Evolutionary conservation across 2,329 filamentous ascomycete genomes (phyloP).

Genomic region (Trichoderma sp.): DNA sequence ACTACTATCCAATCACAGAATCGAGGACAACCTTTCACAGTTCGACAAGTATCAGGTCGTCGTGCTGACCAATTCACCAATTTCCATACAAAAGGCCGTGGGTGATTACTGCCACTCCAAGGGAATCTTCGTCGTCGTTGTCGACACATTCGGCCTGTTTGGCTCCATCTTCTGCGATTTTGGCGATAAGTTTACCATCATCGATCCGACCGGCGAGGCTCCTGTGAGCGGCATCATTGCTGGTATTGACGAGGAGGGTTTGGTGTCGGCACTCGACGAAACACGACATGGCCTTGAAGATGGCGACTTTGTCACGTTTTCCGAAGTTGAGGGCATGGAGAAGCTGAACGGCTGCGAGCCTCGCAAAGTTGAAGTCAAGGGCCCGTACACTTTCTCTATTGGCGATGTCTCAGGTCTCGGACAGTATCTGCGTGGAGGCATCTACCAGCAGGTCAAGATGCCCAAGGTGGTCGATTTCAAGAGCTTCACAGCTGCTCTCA

Average conservation of each 20-base stretch:
- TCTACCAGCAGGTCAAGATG: conserved; percentile 98
- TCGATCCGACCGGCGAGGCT: conserved; percentile 89
- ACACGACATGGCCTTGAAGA: conserved; percentile 94
- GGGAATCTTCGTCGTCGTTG: conserved; percentile 84
- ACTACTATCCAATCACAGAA: conserved; percentile 46
- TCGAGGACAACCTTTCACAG: conserved; percentile 76
- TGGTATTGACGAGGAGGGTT: conserved; percentile 82
- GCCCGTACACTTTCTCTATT: conserved; percentile 96
- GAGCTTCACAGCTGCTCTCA: conserved; percentile 73
- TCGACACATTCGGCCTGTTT: conserved; percentile 92
- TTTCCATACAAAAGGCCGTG: conserved; percentile 80
- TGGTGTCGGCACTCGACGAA: conserved; percentile 93
- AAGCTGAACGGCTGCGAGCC: conserved; percentile 80
- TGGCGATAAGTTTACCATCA: conserved; percentile 87
- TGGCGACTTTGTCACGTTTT: conserved; percentile 94
- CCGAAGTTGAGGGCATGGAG: conserved; percentile 92
- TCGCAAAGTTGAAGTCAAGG: conserved; percentile 90
- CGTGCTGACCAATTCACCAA: conserved; percentile 81
- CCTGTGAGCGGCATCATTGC: conserved; percentile 87
- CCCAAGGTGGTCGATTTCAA: conserved; percentile 92
- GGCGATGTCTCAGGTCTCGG: conserved; percentile 88
- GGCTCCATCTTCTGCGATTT: conserved; percentile 98
- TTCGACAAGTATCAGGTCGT: conserved; percentile 92
- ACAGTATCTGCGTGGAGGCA: conserved; percentile 82
- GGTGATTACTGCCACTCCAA: conserved; percentile 94